Base-by-base conservation (phyloP, 2,329 filamentous ascomycete genomes). In the Fusarium chuoi region DNA sequence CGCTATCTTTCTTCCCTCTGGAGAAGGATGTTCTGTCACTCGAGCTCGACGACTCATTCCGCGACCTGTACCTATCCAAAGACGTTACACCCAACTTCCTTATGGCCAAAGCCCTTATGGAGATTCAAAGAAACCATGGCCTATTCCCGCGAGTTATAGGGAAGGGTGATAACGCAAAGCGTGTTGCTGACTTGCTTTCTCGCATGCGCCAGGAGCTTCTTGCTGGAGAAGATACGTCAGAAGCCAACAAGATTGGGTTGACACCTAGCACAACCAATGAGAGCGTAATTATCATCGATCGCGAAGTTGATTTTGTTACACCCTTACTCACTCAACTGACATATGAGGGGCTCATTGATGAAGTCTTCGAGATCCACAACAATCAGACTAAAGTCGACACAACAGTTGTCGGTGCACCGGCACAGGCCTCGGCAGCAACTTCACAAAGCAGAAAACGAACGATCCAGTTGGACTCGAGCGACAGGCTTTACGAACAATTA, bases 291-390 rank as follows among this genome's bases (percentile, higher is more conserved):
- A 93, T 99, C 69, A 95, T 99, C 62, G 96, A 99, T 82, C 93
- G 96, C 56, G 95, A 98, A 80, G 93, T 98, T 62, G 96, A 99
- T 81, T 95, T 96, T 78, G 94, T 96, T 22, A 98, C 96, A 2
- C 92, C 93, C 1, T 87, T 99, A 22, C 91, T 99, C 61, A 98
- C 96, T 1, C 96, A 99, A 81, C 86, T 99, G 70, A 99, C 96
- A 4, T 99, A 99, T 79, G 96, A 99, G 83, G 96, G 96, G 7
- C 87, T 99, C 33, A 92, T 99, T 61, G 97, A 99, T 79, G 96
- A 99, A 81, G 89, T 96, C 22, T 97, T 97, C 79, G 92, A 93
- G 38, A 97, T 99, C 70, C 90, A 94, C 74, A 93, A 98, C 79
- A 98, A 97, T 79, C 95, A 97, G 80, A 92, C 94, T 42, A 96